Base-by-base conservation (phyloP, 306 rosid species). In the Potentilla sterilis region DNA sequence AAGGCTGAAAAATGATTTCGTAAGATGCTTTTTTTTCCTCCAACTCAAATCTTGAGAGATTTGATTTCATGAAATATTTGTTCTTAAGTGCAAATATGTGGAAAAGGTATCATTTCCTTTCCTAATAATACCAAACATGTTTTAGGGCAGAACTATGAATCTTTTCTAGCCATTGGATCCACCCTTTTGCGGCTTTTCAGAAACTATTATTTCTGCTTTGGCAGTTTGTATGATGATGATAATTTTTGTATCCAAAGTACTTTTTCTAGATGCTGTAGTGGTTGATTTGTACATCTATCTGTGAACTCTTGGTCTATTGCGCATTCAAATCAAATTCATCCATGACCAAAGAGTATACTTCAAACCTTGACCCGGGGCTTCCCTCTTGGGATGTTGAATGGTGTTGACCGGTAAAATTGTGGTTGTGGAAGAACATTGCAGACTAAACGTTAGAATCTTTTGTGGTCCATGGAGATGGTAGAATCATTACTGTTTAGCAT, bases 41-140 rank as follows among this genome's bases (percentile, higher is more conserved):
- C n/a, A 19, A 44, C 87, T 82, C 66, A 75, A 78, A 66, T 80
- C 80, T 81, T 70, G 85, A 78, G 70, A 81, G 73, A 82, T 68
- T 80, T 84, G 81, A 71, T 86, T 61, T 77, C 67, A 78, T 74
- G 72, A 76, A 73, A 73, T 58, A 78, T 88, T 79, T 82, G 75
- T 75, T 84, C 81, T 77, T 76, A 74, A 69, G 65, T 78, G 83
- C 81, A 80, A 83, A 85, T 85, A 83, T 87, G 58, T 73, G 83
- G 86, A 80, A 76, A 86, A 87, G 86, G 83, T 82, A 66, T 83
- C 78, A 34, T 77, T 86, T 86, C 85, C 85, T 75, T 82, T 80
- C 88, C 85, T 81, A 93, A 90, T 90, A 93, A 93, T 81, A 76
- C 86, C 84, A 70, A 78, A 83, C 94, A 75, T 69, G 79, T 71